Percentiles rank a stretch among this genome's conserved stretches.
phyloP scores from a whole-genome alignment of 176 grass and related monocot species.

The Canna indica region DNA sequence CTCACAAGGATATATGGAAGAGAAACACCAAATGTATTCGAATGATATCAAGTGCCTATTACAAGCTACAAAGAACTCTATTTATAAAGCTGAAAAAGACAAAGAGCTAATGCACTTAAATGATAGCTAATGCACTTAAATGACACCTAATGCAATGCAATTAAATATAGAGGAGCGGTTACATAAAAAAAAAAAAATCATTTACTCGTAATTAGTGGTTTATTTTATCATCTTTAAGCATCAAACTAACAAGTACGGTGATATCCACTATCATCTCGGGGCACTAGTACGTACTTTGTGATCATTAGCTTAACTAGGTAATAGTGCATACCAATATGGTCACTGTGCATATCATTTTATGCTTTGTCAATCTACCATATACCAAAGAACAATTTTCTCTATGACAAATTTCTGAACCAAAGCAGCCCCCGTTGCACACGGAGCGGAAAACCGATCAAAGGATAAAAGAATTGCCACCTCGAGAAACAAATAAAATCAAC shows the following conservation, averaged over 20 bases:
- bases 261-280: neutral
- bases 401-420: neutral
- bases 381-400: neutral
- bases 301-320: neutral
- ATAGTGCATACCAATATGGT: neutral
- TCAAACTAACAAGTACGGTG: neutral
- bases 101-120: too few relatives aligned
- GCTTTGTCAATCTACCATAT: neutral
- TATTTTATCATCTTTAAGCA: neutral
- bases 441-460: neutral
- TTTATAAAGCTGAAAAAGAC: too few relatives aligned
- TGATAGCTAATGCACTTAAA: too few relatives aligned
- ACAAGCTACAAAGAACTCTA: too few relatives aligned
- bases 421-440: neutral
- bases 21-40: too few relatives aligned
- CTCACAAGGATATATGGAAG: too few relatives aligned
- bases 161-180: too few relatives aligned
- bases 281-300: neutral
- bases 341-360: neutral
- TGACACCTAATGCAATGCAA: too few relatives aligned
- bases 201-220: too few relatives aligned
- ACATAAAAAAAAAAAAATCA: too few relatives aligned
- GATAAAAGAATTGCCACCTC: neutral
- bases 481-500: neutral
- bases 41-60: too few relatives aligned